Base-by-base conservation (phyloP, 257 asterid species). In the Solanum paucissectum region DNA sequence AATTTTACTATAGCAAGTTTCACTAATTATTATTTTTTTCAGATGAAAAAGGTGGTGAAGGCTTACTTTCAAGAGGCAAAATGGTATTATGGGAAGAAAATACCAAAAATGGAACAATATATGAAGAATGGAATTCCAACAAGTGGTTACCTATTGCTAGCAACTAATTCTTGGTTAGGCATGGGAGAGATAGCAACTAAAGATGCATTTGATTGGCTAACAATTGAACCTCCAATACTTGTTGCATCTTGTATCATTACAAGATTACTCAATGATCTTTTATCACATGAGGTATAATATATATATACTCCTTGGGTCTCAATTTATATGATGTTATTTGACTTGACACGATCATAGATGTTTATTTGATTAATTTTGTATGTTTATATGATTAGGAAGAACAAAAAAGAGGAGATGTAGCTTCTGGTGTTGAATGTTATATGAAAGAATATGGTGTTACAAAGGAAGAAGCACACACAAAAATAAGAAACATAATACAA, bases 201-300 rank as follows among this genome's bases (percentile, higher is more conserved):
- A 32, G 87, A 91, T 20, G 90, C 33, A 52, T 88, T 91, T 37
- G 88, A 89, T 7, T 91, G 93, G 92, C 69, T 77, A 11, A 40
- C 90, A 14, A 87, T 5, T 12, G 87, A 88, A 9, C 92, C 94
- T 0, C 23, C 60, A 3, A 72, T 87, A 0, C 84, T 91, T 5
- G 72, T 76, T 16, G 90, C 92, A 38, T n/a, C 91, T 4, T 33
- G 90, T 16, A 10, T 75, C 23, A 89, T 92, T 84, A 3, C 42
- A 8, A 88, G 93, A 87, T 69, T 92, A 88, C 68, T 37, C 72
- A 91, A 92, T 68, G 92, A 64, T 64, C 72, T 64, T n/a, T 10
- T n/a, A 64, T 64, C 72, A n/a, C 72, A n/a, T 64, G 72, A 64
- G 71, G 71, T n/a, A n/a, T n/a, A n/a, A n/a, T n/a, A n/a, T n/a